A percentile compares a stretch with the other conserved stretches of the same genome.
These are phyloP conservation scores for Geosmithia morbida DNA, from an alignment of 2,329 filamentous ascomycete species.

Conservation along the genomic window DNA sequence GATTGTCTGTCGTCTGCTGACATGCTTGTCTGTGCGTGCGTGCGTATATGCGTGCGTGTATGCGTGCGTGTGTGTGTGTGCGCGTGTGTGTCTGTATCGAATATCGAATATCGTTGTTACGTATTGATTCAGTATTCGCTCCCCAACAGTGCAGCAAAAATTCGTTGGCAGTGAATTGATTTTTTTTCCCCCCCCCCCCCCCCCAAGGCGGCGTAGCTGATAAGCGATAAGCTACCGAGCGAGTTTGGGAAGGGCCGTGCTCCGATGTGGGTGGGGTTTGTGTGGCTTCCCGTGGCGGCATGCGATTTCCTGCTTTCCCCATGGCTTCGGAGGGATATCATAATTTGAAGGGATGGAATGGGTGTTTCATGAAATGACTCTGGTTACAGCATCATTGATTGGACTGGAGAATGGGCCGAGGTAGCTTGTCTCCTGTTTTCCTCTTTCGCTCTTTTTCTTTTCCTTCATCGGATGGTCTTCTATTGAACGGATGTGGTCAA, in stretches of 20 bases:
- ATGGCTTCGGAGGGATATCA: not conserved
- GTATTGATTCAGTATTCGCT: not conserved
- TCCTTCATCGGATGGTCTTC: not conserved
- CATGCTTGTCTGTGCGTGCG: too few relatives aligned
- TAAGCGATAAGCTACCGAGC: not conserved
- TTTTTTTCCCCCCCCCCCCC: not conserved
- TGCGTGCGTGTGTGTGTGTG: too few relatives aligned
- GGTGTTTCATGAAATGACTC: not conserved
- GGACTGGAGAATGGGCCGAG: not conserved
- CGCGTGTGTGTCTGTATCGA: too few relatives aligned
- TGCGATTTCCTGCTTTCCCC: not conserved
- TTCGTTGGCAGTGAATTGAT: not conserved
- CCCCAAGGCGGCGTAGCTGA: not conserved
- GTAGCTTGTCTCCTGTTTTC: not conserved
- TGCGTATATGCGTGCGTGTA: too few relatives aligned
- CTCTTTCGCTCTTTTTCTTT: not conserved
- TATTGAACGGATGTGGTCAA: too few relatives aligned
- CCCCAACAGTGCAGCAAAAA: not conserved
- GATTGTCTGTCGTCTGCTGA: not conserved
- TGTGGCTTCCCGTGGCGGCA: not conserved
- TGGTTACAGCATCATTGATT: not conserved
- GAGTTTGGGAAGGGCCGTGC: not conserved
- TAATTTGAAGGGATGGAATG: not conserved
- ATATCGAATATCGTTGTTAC: too few relatives aligned
- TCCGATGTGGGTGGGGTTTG: not conserved